Evolutionary conservation across 352 stramenopile species (phyloP).

Genomic region (Globisporangium mamillatum): DNA sequence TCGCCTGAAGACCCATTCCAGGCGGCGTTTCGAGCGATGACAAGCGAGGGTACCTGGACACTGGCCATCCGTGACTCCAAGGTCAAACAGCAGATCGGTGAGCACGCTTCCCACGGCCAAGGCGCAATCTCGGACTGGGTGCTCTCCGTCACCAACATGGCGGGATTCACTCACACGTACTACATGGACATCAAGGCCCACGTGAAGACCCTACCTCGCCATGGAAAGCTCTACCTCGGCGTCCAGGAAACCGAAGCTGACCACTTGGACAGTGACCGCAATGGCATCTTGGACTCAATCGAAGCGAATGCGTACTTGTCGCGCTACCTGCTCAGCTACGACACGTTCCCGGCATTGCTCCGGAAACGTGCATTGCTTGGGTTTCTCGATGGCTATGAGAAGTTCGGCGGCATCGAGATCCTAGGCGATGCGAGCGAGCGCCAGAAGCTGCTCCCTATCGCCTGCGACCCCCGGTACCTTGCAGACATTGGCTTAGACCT

Average conservation of each 20-base stretch:
- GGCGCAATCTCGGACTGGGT: constrained; percentile 76
- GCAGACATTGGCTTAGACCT: constrained; percentile 42
- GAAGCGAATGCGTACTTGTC: constrained; percentile 55
- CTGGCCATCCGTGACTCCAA: constrained; percentile 45
- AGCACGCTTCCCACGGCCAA: constrained; percentile 24
- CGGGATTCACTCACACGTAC: constrained; percentile 46
- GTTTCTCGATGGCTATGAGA: constrained; percentile 47
- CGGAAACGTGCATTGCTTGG: constrained; percentile 42
- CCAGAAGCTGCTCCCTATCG: constrained; percentile 49
- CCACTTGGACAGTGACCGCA: constrained; percentile 58
- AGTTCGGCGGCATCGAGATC: constrained; percentile 44
- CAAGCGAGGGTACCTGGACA: constrained; percentile 58
- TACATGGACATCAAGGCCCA: constrained; percentile 67
- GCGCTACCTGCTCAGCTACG: constrained; percentile 51
- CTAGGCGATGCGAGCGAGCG: constrained; percentile 47
- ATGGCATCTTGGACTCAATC: constrained; percentile 50
- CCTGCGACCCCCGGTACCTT: constrained; percentile 51
- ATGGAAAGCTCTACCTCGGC: constrained; percentile 59
- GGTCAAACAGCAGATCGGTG: constrained; percentile 14
- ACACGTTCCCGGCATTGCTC: constrained; percentile 30
- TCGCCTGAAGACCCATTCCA: constrained; percentile 66
- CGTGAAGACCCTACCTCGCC: constrained; percentile 61
- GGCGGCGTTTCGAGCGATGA: constrained; percentile 39
- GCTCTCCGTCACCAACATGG: constrained; percentile 60
- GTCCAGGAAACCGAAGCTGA: constrained; percentile 58